phyloP scores from a whole-genome alignment of 192 early-diverging fungal genomes.

The Diversispora eburnea region DNA sequence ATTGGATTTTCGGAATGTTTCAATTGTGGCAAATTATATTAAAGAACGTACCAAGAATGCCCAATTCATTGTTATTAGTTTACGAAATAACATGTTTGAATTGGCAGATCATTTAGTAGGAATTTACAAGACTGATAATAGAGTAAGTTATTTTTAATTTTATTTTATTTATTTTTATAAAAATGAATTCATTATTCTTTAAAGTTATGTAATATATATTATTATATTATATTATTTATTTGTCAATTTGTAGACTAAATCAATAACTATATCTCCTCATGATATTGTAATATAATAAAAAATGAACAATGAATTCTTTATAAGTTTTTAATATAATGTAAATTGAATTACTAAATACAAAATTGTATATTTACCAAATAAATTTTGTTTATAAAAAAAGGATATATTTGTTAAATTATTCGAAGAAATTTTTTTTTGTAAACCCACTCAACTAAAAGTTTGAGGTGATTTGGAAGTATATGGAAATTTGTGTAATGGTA shows the following conservation, averaged over 20 bases:
- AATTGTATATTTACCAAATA: too few species aligned
- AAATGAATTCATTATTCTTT: too few species aligned
- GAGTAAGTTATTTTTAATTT: slow-evolving; percentile 18
- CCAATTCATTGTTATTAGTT: slow-evolving; percentile 97
- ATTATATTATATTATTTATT: not conserved
- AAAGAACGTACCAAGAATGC: slow-evolving; percentile 95
- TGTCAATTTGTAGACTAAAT: not conserved
- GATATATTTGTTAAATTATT: too few species aligned
- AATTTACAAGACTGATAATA: slow-evolving; percentile 95
- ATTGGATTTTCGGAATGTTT: slow-evolving; percentile 97
- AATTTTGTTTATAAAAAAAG: too few species aligned
- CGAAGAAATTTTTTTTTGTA: too few species aligned
- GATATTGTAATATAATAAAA: not conserved
- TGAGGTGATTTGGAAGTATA: too few species aligned
- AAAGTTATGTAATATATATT: not conserved
- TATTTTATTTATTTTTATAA: not conserved
- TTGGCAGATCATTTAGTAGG: slow-evolving; percentile 96
- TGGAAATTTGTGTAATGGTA: too few species aligned
- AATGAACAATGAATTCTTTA: too few species aligned
- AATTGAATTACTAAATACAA: too few species aligned
- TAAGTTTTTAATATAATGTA: too few species aligned
- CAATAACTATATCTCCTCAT: not conserved
- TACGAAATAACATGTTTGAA: slow-evolving; percentile 99
- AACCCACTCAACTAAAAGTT: too few species aligned
- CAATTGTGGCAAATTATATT: slow-evolving; percentile 98